Evolutionary conservation across 1,139 yeast genomes (phyloP).

Genomic region (Saccharomyces hybrid): DNA sequence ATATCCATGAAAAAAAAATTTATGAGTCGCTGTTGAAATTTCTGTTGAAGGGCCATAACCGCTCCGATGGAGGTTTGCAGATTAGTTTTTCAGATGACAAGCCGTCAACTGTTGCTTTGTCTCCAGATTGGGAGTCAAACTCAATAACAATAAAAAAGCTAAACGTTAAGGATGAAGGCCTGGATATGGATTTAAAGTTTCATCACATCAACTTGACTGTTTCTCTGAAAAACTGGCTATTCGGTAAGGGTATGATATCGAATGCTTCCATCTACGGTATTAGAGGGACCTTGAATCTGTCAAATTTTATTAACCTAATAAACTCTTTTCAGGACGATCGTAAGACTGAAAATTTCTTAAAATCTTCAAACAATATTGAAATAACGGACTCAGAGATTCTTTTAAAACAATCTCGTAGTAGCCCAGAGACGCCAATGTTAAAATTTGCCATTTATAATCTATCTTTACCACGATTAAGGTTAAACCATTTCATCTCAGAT

Average conservation of each 20-base stretch:
- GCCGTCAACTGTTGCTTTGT: constrained; percentile 33
- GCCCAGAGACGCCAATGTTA: constrained; percentile 37
- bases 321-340: constrained; percentile 21
- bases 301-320: constrained; percentile 24
- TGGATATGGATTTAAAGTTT: constrained; percentile 35
- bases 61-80: background rate
- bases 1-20: constrained; percentile 32
- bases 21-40: constrained; percentile 31
- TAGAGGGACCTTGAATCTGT: constrained; percentile 36
- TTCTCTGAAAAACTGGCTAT: constrained; percentile 62
- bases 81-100: background rate
- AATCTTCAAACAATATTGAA: background rate
- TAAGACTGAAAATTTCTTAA: background rate
- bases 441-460: constrained; percentile 48
- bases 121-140: constrained; percentile 48
- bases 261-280: constrained; percentile 58
- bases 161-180: constrained; percentile 35
- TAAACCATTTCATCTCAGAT: constrained; percentile 53
- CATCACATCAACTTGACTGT: constrained; percentile 52
- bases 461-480: constrained; percentile 53
- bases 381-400: background rate
- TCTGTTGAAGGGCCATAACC: constrained; percentile 26
- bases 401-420: constrained; percentile 32
- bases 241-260: constrained; percentile 58
- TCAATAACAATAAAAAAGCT: constrained; percentile 44